These are phyloP conservation scores for Calonectria pseudoturangicola DNA, from an alignment of 2,329 filamentous ascomycete species.

Conservation along the genomic window DNA sequence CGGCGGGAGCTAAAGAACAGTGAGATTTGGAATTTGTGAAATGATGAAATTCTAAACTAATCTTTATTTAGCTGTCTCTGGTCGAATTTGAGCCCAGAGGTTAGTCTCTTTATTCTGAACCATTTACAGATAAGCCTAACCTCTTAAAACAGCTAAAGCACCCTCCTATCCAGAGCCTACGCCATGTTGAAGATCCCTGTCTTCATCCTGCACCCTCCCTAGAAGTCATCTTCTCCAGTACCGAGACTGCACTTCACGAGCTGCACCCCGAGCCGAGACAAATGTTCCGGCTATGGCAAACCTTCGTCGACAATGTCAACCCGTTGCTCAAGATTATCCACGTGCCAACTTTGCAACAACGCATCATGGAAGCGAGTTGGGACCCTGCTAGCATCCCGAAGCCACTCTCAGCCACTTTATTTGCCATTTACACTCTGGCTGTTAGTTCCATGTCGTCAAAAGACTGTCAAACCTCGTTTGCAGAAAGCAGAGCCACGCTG, in stretches of 20 bases:
- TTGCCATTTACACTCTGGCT: constrained; percentile 55
- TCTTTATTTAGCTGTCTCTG: constrained; percentile 42
- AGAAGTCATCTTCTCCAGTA: constrained; percentile 17
- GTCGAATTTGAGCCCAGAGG: constrained; percentile 47
- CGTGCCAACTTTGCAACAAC: constrained; percentile 57
- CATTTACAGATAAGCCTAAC: not conserved
- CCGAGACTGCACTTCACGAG: not conserved
- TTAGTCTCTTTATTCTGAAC: not conserved
- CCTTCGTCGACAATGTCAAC: constrained; percentile 58
- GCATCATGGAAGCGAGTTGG: constrained; percentile 57
- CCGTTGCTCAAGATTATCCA: constrained; percentile 58
- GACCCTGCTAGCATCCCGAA: constrained; percentile 43
- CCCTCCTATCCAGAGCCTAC: constrained; percentile 47
- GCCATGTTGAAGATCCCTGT: constrained; percentile 49
- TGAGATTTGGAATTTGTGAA: not conserved
- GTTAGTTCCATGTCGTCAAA: constrained; percentile 48
- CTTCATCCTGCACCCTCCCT: constrained; percentile 41
- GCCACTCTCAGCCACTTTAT: constrained; percentile 51
- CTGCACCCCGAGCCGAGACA: constrained; percentile 57
- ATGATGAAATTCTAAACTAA: rapidly evolving
- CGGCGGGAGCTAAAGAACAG: constrained; percentile 26
- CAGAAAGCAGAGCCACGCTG: constrained; percentile 38
- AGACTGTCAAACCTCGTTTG: constrained; percentile 43
- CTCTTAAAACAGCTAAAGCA: constrained; percentile 47
- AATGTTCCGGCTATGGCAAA: constrained; percentile 58